These are phyloP conservation scores for Hyaloscypha bicolor DNA, from an alignment of 495 filamentous ascomycete genomes.

Conservation along the genomic window DNA sequence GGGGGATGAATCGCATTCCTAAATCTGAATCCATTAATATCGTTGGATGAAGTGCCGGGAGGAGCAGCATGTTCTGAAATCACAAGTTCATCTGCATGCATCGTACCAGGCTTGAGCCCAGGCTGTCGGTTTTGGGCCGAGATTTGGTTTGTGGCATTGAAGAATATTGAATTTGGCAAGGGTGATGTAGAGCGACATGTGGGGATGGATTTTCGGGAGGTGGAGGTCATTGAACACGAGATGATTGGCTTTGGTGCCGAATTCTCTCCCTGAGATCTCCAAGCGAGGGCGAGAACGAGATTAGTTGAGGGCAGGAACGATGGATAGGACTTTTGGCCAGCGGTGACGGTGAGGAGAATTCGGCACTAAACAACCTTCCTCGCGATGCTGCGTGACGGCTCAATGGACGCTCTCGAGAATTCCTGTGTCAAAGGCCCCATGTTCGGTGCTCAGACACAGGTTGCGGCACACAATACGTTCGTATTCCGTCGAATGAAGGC, in stretches of 20 bases:
- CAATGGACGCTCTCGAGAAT: not conserved
- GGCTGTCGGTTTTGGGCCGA: not conserved
- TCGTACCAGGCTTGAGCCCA: not conserved
- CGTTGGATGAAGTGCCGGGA: not conserved
- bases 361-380: too few relatives aligned
- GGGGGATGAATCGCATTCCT: not conserved
- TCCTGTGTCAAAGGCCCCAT: not conserved
- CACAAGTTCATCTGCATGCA: not conserved
- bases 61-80: not conserved
- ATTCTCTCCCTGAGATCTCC: too few relatives aligned
- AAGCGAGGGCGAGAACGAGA: too few relatives aligned
- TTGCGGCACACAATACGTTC: too few relatives aligned
- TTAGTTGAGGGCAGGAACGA: too few relatives aligned
- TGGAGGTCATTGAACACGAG: too few relatives aligned
- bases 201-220: too few relatives aligned
- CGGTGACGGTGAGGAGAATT: too few relatives aligned
- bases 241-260: too few relatives aligned
- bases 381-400: too few relatives aligned
- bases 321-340: too few relatives aligned
- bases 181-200: not conserved
- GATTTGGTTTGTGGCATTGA: not conserved
- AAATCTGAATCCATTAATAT: not conserved
- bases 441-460: not conserved
- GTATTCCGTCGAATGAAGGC: too few relatives aligned
- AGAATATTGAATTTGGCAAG: not conserved